Evolutionary conservation across 805 yeast species (phyloP).

Genomic region (Vanderwaltozyma verrucispora): DNA sequence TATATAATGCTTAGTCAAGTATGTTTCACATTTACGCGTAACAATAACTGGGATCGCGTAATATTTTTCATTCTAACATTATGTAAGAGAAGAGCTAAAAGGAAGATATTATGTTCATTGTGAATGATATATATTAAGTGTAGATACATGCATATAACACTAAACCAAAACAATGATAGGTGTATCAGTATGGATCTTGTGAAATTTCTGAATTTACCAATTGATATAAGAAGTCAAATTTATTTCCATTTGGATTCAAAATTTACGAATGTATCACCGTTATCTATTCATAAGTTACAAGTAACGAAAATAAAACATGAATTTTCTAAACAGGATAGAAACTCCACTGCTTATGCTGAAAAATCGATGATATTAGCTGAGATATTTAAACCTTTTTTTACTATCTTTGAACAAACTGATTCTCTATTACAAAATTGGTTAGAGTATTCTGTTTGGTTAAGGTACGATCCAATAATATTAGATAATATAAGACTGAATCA

Average conservation of each 20-base stretch:
- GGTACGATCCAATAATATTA: constrained; percentile 23
- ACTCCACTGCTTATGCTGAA: too few species aligned
- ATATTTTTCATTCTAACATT: too few species aligned
- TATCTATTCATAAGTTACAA: background rate
- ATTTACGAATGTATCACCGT: background rate
- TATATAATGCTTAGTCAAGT: too few species aligned
- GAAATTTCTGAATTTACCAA: constrained; percentile 16
- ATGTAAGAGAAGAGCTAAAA: too few species aligned
- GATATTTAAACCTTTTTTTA: constrained; percentile 13
- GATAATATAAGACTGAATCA: constrained; percentile 23
- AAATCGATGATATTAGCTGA: constrained; percentile 5
- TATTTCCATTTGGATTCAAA: constrained; percentile 15
- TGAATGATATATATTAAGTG: too few species aligned
- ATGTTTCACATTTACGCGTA: too few species aligned
- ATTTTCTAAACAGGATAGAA: background rate
- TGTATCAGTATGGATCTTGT: constrained; percentile 3
- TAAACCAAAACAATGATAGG: background rate
- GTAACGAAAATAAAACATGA: background rate
- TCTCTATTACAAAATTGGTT: constrained; percentile 18
- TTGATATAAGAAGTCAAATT: constrained; percentile 17
- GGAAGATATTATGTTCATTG: too few species aligned
- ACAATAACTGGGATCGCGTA: too few species aligned
- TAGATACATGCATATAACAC: too few species aligned
- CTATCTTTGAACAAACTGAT: constrained; percentile 19
- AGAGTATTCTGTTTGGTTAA: constrained; percentile 16